Percentiles rank a stretch among this genome's conserved stretches.
phyloP scores from a whole-genome alignment of 805 yeast species.

The Wickerhamomyces rabaulensis region DNA sequence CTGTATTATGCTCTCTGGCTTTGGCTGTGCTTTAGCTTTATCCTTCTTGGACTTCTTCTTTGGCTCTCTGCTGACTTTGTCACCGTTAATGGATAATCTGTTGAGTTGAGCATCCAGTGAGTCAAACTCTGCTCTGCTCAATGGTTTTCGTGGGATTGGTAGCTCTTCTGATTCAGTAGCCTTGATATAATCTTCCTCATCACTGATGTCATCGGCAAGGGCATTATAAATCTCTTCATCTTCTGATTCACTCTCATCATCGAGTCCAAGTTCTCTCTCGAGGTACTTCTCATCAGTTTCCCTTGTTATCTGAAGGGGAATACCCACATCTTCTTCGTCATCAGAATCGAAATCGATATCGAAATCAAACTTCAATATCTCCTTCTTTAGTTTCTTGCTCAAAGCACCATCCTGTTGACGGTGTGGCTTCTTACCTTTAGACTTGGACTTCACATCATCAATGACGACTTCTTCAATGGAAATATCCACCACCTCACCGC shows the following conservation, averaged over 20 bases:
- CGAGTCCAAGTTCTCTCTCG: not conserved
- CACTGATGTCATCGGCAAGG: not conserved
- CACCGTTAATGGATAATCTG: not conserved
- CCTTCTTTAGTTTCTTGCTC: slow-evolving; percentile 9
- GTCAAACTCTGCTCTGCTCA: slow-evolving; percentile 12
- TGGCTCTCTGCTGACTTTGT: not conserved
- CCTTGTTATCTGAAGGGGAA: too few relatives aligned
- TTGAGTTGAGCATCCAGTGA: slow-evolving; percentile 4
- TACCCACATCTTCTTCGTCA: not conserved
- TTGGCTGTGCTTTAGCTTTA: not conserved
- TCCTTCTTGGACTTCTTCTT: not conserved
- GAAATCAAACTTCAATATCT: slow-evolving; percentile 18
- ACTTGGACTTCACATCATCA: not conserved
- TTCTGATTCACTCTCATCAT: not conserved
- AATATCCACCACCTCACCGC: not conserved
- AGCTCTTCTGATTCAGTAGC: not conserved
- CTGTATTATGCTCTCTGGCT: not conserved
- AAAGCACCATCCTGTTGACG: not conserved
- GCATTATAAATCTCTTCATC: not conserved
- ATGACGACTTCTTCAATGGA: not conserved
- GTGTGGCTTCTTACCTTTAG: not conserved
- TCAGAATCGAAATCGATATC: slow-evolving; percentile 7
- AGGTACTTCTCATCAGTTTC: too few relatives aligned
- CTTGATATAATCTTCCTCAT: not conserved
- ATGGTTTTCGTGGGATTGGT: not conserved